Conservation (phyloP, 257 asterid species). For the Buddleja alternifolia region DNA sequence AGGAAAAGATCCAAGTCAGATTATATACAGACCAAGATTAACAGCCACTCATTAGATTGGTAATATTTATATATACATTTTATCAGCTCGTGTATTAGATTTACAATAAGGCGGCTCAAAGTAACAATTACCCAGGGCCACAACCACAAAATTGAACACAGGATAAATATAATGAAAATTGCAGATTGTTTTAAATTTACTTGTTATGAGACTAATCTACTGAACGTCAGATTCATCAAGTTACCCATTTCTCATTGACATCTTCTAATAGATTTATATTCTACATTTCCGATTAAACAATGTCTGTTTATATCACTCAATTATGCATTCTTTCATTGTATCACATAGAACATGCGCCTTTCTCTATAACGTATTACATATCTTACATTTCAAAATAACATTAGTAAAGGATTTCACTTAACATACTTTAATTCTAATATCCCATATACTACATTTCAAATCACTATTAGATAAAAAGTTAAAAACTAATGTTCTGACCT, state of each 20-base stretch:
- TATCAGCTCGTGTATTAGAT: too few species aligned
- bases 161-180: too few species aligned
- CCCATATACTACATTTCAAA: too few species aligned
- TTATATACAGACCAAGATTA: not conserved
- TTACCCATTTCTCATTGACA: not conserved
- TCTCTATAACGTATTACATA: constrained; percentile 1
- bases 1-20: not conserved
- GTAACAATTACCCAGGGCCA: too few species aligned
- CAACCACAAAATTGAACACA: too few species aligned
- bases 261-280: not conserved
- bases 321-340: not conserved
- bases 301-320: not conserved
- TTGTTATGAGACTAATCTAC: not conserved
- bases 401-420: not conserved
- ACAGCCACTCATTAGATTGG: constrained; percentile 2
- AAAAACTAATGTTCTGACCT: too few species aligned
- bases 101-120: too few species aligned
- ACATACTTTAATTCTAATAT: too few species aligned
- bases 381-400: not conserved
- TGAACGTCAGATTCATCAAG: not conserved
- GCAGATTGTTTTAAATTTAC: constrained; percentile 1
- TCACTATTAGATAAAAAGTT: too few species aligned
- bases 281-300: not conserved
- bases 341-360: not conserved
- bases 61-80: not conserved